Evolutionary conservation across 1,284 basidiomycete species (phyloP), one percentile per base, ranked within the genome.

Genomic region (Waitea zeae): DNA sequence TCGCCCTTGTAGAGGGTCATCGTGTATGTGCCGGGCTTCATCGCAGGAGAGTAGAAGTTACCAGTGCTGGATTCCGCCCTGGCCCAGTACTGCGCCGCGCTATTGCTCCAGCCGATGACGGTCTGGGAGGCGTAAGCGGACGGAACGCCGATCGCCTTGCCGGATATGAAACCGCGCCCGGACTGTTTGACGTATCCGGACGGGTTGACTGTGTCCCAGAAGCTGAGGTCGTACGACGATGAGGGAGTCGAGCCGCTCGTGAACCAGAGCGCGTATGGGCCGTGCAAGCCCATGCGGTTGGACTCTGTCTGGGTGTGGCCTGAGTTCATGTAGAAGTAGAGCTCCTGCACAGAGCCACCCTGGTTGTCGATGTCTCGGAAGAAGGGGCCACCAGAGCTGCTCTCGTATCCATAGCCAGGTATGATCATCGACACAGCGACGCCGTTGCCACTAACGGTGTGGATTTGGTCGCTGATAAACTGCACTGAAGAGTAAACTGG

Each of bases 341-440:
- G 41, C 38, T 64, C 61, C 41, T 62, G 61, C 36, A 62, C 58
- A 9, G 48, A 52, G 24, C 49, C 47, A 20, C 58, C 59, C 44
- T 64, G 61, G 39, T 62, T 62, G 39, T 62, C 48, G 39, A 64
- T 64, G 33, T 63, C 61, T 56, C 58, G 51, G 55, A 61, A 61
- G 47, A 63, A 63, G 0, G 60, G 60, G 6, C 61, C 61, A 2
- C 61, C 61, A 27, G 60, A 61, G 15, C 46, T 47, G 6, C 42
- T 40, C 39, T 64, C 61, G 38, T 56, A 64, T 1, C 59, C 57
- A 3, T 46, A 54, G 14, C 52, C 53, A 18, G 59, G 56, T 18
- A 61, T 52, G 32, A 62, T 50, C 50, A 62, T 59, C 24, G 36
- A 60, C 0, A n/a, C 24, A 26, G 9, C 24, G 33, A 61, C 49